Evolutionary conservation across 2,329 filamentous ascomycete genomes (phyloP).

Genomic region (Chaetomiaceae sp.): DNA sequence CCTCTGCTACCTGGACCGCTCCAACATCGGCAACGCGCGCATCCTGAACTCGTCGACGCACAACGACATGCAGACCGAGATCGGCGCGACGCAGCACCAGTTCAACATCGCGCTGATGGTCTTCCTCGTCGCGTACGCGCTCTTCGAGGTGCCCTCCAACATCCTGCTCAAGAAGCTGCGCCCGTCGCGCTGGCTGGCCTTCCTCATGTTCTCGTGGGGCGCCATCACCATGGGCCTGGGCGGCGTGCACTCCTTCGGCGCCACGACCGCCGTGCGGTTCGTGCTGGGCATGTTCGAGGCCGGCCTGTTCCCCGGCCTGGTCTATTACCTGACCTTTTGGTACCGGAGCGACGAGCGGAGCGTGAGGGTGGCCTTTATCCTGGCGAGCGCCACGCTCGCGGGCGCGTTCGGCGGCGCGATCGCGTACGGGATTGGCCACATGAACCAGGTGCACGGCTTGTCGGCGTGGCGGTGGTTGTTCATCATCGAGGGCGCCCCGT

Average conservation of each 20-base stretch:
- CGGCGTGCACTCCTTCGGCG: constrained; percentile 55
- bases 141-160: constrained; percentile 64
- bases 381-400: constrained; percentile 64
- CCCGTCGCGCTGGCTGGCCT: constrained; percentile 60
- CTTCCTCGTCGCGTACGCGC: constrained; percentile 55
- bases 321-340: constrained; percentile 61
- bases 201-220: constrained; percentile 65
- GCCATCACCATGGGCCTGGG: constrained; percentile 64
- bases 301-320: constrained; percentile 63
- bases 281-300: constrained; percentile 67
- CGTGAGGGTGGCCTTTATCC: constrained; percentile 66
- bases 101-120: constrained; percentile 58
- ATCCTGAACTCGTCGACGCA: constrained; percentile 57
- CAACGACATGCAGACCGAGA: constrained; percentile 59
- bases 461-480: constrained; percentile 70
- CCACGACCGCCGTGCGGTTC: constrained; percentile 63
- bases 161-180: constrained; percentile 61
- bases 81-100: constrained; percentile 56
- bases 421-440: constrained; percentile 67
- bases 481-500: constrained; percentile 43
- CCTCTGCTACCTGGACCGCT: constrained; percentile 62
- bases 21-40: constrained; percentile 67
- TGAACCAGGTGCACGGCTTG: constrained; percentile 59
- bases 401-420: constrained; percentile 70
- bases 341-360: constrained; percentile 68